phyloP scores from a whole-genome alignment of 1,139 yeast genomes.

The Hemisphaericaspora xylofermentans region DNA sequence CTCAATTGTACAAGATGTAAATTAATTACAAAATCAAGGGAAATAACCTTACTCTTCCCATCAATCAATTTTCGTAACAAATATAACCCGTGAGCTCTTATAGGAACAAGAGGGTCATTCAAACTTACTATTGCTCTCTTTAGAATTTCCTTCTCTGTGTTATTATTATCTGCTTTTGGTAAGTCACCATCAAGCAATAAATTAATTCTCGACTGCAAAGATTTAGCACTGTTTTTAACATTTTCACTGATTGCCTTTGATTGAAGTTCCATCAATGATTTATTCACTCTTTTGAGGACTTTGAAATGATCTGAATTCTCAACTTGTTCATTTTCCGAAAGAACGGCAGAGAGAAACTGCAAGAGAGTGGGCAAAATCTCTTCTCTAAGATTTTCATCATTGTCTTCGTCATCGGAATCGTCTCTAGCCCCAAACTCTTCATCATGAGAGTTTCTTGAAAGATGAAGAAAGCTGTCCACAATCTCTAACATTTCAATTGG shows the following conservation, averaged over 20 bases:
- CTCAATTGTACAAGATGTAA: slow-evolving; percentile 64
- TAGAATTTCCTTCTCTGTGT: slow-evolving; percentile 24
- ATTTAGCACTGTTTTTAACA: slow-evolving; percentile 19
- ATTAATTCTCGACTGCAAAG: slow-evolving; percentile 33
- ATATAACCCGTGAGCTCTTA: slow-evolving; percentile 82
- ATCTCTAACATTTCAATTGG: slow-evolving; percentile 61
- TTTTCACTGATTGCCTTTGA: slow-evolving; percentile 5
- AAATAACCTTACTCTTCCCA: slow-evolving; percentile 48
- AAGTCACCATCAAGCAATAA: slow-evolving; percentile 28
- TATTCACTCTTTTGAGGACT: slow-evolving; percentile 28
- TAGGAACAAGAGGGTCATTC: slow-evolving; percentile 78
- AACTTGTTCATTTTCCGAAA: slow-evolving; percentile 41
- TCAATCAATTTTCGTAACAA: slow-evolving; percentile 59
- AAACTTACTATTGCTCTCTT: slow-evolving; percentile 64
- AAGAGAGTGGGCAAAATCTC: slow-evolving; percentile 39
- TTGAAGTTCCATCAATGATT: slow-evolving; percentile 23
- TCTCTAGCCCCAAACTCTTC: slow-evolving; percentile 14
- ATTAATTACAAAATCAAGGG: slow-evolving; percentile 54
- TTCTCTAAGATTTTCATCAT: slow-evolving; percentile 16
- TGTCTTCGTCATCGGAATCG: slow-evolving; percentile 43
- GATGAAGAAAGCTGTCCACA: slow-evolving; percentile 41
- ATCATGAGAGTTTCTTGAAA: slow-evolving; percentile 2
- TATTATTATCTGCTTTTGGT: slow-evolving; percentile 11
- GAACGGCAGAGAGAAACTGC: slow-evolving; percentile 54
- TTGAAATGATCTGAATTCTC: slow-evolving; percentile 22